Evolutionary conservation across 768 basidiomycete genomes (phyloP), one percentile per base, ranked within the genome.

Genomic region (Tulasnella sp.): DNA sequence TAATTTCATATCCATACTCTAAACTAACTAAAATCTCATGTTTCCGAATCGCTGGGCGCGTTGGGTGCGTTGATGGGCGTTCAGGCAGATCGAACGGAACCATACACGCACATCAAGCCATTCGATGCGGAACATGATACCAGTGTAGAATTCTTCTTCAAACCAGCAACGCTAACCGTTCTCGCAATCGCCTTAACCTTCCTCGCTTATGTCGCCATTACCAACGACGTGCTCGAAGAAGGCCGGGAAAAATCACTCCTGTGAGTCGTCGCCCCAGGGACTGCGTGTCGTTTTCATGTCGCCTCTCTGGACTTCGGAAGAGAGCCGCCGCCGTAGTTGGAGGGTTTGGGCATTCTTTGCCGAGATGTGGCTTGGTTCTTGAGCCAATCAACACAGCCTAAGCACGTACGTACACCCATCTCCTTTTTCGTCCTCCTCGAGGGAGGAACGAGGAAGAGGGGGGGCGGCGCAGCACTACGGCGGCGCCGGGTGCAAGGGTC

Each of bases 111-210:
- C 80, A 96, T 94, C 83, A 88, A 89, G 72, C 94, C 94, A 40
- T 96, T 96, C 85, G 94, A 95, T 85, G 93, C 95, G 87, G 91
- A 89, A 83, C 89, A 91, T 84, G 94, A 96, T 84, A 94, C 94
- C 34, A 93, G 91, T 82, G 89, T 96, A 82, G 95, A 95, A 94
- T 96, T 96, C 87, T 94, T 96, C 85, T 96, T 93, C 87, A 94
- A 93, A 80, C 95, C 94, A 3, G 87, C 94, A 48, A 96, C 95
- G 0, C 87, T 96, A 77, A 92, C 94, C 16, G 91, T 93, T 40
- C 89, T 96, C 48, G 88, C 92, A 22, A 74, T 81, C 3, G 93
- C 92, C 14, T 87, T 96, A 80, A 87, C 91, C 46, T 87, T 92
- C 7, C 87, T 96, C 79, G 93, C 93, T 0, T 96, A 96, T 87